Percentiles rank a stretch among this genome's conserved stretches.
Evolutionary conservation across 257 asterid species (phyloP).

Genomic region (Henckelia pumila): DNA sequence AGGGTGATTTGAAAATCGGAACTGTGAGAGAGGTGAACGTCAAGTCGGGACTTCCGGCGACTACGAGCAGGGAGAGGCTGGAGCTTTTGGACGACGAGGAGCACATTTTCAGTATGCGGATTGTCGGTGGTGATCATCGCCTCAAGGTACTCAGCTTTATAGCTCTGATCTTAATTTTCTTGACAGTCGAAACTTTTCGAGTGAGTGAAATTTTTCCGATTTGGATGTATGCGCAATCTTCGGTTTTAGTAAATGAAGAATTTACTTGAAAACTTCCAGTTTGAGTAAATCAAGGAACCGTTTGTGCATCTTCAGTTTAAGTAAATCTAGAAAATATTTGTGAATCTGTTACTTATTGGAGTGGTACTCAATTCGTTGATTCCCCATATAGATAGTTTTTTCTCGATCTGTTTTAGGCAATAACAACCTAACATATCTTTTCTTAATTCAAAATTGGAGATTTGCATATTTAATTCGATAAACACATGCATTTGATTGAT

Average conservation of each 20-base stretch:
- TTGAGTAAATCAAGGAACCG: background rate
- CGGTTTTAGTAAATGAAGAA: background rate
- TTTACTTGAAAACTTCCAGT: background rate
- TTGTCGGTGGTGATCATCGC: background rate
- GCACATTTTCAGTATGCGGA: background rate
- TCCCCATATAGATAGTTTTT: background rate
- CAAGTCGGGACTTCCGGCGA: conserved; percentile 23
- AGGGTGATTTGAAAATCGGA: conserved; percentile 18
- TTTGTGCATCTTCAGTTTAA: background rate
- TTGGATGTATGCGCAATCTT: background rate
- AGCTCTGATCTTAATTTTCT: background rate
- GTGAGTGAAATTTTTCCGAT: too few relatives aligned
- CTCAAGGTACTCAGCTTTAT: background rate
- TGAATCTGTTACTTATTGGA: background rate
- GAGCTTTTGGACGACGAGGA: conserved; percentile 7
- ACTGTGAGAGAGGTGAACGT: conserved; percentile 21
- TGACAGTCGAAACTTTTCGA: background rate
- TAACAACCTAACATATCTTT: too few relatives aligned
- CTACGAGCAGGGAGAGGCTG: conserved; percentile 19
- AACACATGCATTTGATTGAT: background rate
- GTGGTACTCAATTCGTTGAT: background rate
- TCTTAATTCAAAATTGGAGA: too few relatives aligned
- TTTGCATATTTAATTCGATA: background rate
- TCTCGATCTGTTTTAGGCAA: background rate
- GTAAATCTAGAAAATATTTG: background rate